phyloP scores from a whole-genome alignment of 2,329 filamentous ascomycete genomes.

The Hortaea werneckii region DNA sequence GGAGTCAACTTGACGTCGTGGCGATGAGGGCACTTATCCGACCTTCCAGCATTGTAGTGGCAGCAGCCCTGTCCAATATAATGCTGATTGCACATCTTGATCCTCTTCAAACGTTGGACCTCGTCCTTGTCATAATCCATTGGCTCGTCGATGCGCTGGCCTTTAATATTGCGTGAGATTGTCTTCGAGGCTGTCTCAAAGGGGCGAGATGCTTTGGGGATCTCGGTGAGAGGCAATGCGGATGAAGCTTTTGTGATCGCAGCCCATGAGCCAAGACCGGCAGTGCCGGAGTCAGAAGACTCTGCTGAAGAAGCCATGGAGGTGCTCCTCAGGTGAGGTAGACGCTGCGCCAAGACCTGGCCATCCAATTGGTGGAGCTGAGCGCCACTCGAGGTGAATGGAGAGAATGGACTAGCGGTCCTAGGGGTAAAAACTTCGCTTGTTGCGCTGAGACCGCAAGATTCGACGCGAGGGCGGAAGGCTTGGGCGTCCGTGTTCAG shows the following conservation, averaged over 20 bases:
- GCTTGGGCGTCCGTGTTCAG: slow-evolving; percentile 3
- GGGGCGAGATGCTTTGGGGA: neutral
- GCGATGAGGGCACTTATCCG: slow-evolving; percentile 45
- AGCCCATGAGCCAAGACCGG: slow-evolving; percentile 5
- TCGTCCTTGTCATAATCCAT: slow-evolving; percentile 45
- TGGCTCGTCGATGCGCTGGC: slow-evolving; percentile 49
- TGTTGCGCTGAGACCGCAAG: slow-evolving; percentile 19
- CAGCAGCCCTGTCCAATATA: slow-evolving; percentile 48
- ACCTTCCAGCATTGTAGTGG: slow-evolving; percentile 37
- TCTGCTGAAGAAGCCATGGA: slow-evolving; percentile 3
- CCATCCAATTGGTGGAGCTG: neutral
- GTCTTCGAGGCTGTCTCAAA: neutral
- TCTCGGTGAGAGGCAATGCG: slow-evolving; percentile 14
- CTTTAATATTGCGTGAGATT: slow-evolving; percentile 48
- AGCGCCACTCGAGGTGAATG: neutral
- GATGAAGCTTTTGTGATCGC: slow-evolving; percentile 3
- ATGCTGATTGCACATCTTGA: slow-evolving; percentile 54
- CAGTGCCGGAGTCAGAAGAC: slow-evolving; percentile 1
- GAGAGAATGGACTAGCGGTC: slow-evolving; percentile 2
- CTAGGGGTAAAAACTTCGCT: slow-evolving; percentile 18
- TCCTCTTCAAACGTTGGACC: slow-evolving; percentile 49
- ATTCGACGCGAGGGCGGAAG: slow-evolving; percentile 17
- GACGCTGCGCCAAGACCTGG: neutral
- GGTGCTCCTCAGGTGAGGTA: slow-evolving; percentile 4
- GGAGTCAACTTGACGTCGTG: slow-evolving; percentile 44